phyloP scores from a whole-genome alignment of 805 yeast species.

The Clavispora fructus region DNA sequence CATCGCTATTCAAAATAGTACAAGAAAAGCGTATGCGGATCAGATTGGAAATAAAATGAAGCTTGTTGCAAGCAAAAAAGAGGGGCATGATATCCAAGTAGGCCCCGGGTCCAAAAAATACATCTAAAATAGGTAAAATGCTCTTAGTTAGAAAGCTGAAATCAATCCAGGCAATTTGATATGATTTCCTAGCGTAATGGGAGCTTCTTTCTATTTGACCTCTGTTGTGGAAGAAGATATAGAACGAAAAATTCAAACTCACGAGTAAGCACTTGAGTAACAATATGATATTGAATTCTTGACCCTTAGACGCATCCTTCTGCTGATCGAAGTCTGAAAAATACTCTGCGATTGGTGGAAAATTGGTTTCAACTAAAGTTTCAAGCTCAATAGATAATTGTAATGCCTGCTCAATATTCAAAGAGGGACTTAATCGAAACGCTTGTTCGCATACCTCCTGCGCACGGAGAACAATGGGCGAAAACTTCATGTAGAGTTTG shows the following conservation, averaged over 20 bases:
- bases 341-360: background rate
- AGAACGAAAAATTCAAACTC: background rate
- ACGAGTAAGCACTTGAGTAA: background rate
- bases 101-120: background rate
- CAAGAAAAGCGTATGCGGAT: background rate
- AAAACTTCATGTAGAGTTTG: background rate
- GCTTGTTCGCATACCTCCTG: background rate
- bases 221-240: background rate
- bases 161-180: background rate
- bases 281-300: background rate
- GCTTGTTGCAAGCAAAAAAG: background rate
- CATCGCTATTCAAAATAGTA: background rate
- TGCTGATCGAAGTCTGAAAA: background rate
- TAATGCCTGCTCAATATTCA: background rate
- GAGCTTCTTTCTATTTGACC: background rate
- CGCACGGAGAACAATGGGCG: background rate
- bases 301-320: background rate
- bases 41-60: background rate
- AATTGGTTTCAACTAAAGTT: background rate
- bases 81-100: background rate
- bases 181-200: background rate
- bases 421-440: background rate
- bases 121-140: background rate
- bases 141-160: background rate
- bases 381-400: background rate